phyloP scores from a whole-genome alignment of 2,329 filamentous ascomycete genomes.

The Colletotrichum graminicola region DNA sequence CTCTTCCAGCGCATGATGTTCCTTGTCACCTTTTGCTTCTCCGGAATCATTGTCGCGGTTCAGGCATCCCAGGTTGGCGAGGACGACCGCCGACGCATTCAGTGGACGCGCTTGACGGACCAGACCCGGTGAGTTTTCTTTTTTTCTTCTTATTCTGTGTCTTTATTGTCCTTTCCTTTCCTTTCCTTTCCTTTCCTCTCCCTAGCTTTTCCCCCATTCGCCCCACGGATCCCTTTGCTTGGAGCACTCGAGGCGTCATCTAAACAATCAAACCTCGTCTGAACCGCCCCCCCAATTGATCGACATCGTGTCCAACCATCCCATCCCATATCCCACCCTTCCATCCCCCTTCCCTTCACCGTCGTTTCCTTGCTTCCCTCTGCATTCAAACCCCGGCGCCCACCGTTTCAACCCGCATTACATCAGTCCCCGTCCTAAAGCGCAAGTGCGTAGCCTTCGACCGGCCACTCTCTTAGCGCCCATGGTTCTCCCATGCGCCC shows the following conservation, averaged over 20 bases:
- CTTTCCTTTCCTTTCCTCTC: neutral
- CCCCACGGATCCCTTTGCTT: neutral
- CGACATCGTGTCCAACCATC: neutral
- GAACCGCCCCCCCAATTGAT: conserved; percentile 12
- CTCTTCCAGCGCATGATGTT: conserved; percentile 43
- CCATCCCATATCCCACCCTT: neutral
- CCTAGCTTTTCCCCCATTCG: neutral
- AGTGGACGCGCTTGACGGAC: conserved; percentile 43
- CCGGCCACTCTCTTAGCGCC: neutral
- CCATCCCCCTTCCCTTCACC: neutral
- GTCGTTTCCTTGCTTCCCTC: conserved; percentile 1
- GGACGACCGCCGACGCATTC: conserved; percentile 32
- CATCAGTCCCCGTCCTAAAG: conserved; percentile 16
- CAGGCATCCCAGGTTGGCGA: conserved; percentile 44
- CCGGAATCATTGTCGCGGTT: conserved; percentile 44
- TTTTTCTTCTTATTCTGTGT: no score
- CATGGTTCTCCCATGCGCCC: conserved; percentile 38
- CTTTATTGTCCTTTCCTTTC: neutral
- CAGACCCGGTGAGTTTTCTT: conserved; percentile 38
- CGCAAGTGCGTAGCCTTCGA: conserved; percentile 18
- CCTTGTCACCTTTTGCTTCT: conserved; percentile 42
- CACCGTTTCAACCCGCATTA: conserved; percentile 36
- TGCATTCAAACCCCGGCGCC: conserved; percentile 17
- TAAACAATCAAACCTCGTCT: conserved; percentile 29
- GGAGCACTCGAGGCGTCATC: neutral